Percentiles rank a stretch among this genome's conserved stretches.
Conservation (phyloP, 257 asterid species). For the Solanum sejunctum region DNA sequence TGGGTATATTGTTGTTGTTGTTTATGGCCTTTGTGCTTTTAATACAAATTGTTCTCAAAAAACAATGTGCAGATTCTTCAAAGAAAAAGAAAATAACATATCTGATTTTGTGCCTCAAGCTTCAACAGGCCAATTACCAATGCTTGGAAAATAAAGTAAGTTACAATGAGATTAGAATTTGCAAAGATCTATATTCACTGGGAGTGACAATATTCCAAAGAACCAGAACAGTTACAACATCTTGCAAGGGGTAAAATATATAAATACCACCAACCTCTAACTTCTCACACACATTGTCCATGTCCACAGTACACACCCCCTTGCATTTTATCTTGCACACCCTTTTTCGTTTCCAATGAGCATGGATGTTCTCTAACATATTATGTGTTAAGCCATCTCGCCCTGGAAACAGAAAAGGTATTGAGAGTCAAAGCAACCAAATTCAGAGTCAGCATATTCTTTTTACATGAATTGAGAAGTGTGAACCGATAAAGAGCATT, state of each 20-base stretch:
- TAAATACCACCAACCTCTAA: conserved; percentile 66
- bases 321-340: conserved; percentile 90
- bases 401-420: conserved; percentile 26
- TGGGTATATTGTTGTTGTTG: no score
- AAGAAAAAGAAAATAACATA: neutral
- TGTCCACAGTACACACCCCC: conserved; percentile 94
- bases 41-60: neutral
- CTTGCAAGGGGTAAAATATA: neutral
- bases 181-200: neutral
- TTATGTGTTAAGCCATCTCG: conserved; percentile 95
- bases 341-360: conserved; percentile 84
- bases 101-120: neutral
- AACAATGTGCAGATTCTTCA: neutral
- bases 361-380: conserved; percentile 91
- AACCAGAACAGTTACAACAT: neutral
- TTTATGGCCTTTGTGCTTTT: neutral
- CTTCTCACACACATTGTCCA: conserved; percentile 65
- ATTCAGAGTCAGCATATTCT: neutral
- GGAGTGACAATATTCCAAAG: neutral
- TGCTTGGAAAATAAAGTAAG: neutral
- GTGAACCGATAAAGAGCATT: neutral
- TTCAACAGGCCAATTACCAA: neutral
- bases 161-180: neutral
- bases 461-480: neutral
- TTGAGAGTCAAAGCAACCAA: neutral